These are phyloP conservation scores for Aureobasidium vineae DNA, from an alignment of 2,329 filamentous ascomycete species.

Conservation along the genomic window DNA sequence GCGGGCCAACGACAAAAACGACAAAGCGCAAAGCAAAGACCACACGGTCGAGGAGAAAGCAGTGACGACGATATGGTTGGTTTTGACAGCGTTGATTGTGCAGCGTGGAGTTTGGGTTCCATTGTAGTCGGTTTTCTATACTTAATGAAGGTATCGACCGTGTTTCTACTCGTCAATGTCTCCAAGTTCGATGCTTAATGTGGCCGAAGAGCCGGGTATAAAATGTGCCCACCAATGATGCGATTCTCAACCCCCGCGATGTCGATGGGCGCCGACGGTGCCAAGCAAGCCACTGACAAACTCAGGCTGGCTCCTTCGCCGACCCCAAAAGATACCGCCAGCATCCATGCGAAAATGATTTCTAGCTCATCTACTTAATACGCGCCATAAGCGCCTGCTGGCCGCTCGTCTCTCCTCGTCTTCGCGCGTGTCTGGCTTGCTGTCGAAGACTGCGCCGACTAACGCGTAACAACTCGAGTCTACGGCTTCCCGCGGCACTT, in stretches of 20 bases:
- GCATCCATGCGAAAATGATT: slow-evolving; percentile 26
- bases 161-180: slow-evolving; percentile 6
- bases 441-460: slow-evolving; percentile 1
- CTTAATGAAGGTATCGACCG: neutral
- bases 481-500: slow-evolving; percentile 10
- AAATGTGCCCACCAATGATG: slow-evolving; percentile 1
- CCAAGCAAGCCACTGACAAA: slow-evolving; percentile 24
- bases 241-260: neutral
- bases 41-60: slow-evolving; percentile 12
- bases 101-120: slow-evolving; percentile 20
- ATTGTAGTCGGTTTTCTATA: neutral
- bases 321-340: slow-evolving; percentile 22
- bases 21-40: slow-evolving; percentile 26
- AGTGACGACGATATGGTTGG: slow-evolving; percentile 10
- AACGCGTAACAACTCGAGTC: neutral
- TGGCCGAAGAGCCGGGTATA: slow-evolving; percentile 7
- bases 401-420: slow-evolving; percentile 2
- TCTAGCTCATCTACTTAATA: slow-evolving; percentile 22
- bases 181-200: neutral
- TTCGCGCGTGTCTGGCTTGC: slow-evolving; percentile 4
- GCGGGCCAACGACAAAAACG: slow-evolving; percentile 3
- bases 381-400: slow-evolving; percentile 20
- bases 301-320: slow-evolving; percentile 24
- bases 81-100: slow-evolving; percentile 15
- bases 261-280: neutral